Evolutionary conservation across 768 basidiomycete genomes (phyloP), one percentile per base, ranked within the genome.

Genomic region (Lactarius pseudohatsudake): DNA sequence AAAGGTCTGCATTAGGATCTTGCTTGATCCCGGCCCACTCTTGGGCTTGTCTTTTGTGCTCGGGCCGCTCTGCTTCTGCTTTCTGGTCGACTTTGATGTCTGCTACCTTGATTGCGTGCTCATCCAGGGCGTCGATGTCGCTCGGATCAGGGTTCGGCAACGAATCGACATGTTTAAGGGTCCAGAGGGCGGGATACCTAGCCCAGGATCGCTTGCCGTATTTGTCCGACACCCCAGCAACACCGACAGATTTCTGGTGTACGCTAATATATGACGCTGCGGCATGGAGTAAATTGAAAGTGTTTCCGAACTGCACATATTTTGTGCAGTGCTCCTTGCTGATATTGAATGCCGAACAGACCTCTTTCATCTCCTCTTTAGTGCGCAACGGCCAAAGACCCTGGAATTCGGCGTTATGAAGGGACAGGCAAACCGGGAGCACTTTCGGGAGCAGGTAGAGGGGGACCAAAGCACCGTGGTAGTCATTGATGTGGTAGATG

Each of bases 341-440:
- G 76, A 97, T 92, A 77, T 96, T 96, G 84, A 97, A 97, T 3
- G 95, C 95, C 3, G 95, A 96, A 76, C 95, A 97, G 57, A 97
- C 95, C 76, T 97, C 95, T 80, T 94, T 96, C 94, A 96, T 95
- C 76, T 97, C 95, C 74, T 96, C 94, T 80, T 96, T 96, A 43
- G 95, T 97, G 56, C 95, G 90, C 30, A 97, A 84, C 7, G 95
- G 92, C 95, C 95, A 96, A 30, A 96, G 84, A 78, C 95, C 95
- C 75, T 97, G 95, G 84, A 97, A 97, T 77, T 97, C 95, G 73
- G 95, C 95, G 71, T 97, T 97, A 81, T 97, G 95, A 40, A 97
- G 83, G 3, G 95, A 97, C 36, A 97, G 81, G 76, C 94, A 96
- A 73, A 88, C 85, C 0, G 95, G 94, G 57, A 96, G 79, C 67